A percentile compares a stretch with the other conserved stretches of the same genome.
Evolutionary conservation across 345 rosid genomes (phyloP).

Genomic region (Aquilaria yunnanensis): DNA sequence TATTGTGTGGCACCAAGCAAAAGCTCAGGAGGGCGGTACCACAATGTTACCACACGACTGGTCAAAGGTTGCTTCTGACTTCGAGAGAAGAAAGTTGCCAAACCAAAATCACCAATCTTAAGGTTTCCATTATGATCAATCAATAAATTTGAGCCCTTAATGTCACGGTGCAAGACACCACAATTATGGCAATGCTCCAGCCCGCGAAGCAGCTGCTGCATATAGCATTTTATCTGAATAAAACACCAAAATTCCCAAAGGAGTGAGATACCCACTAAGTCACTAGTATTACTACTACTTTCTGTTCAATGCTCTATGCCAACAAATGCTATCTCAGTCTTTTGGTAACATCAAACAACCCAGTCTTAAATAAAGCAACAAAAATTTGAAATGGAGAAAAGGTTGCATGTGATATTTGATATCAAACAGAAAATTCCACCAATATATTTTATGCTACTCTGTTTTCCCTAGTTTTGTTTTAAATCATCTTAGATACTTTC

Average conservation of each 20-base stretch:
- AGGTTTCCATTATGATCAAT: slow-evolving; percentile 48
- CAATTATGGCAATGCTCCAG: slow-evolving; percentile 59
- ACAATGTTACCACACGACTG: slow-evolving; percentile 65
- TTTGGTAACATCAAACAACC: neutral
- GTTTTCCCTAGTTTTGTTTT: no score
- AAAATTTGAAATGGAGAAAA: neutral
- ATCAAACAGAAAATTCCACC: no score
- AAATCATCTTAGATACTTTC: no score
- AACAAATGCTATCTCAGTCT: neutral
- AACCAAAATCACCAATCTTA: slow-evolving; percentile 63
- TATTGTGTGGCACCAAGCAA: slow-evolving; percentile 57
- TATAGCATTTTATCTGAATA: slow-evolving; percentile 58
- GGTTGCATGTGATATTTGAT: no score
- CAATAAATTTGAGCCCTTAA: slow-evolving; percentile 61
- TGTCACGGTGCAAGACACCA: slow-evolving; percentile 65
- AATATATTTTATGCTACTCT: no score
- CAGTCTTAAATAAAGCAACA: neutral
- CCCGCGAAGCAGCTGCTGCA: slow-evolving; percentile 55
- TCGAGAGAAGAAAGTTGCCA: slow-evolving; percentile 35
- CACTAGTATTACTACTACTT: neutral
- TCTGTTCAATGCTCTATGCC: neutral
- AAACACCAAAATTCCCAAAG: slow-evolving; percentile 3
- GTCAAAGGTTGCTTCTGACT: slow-evolving; percentile 52
- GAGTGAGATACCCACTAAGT: neutral
- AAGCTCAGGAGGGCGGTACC: slow-evolving; percentile 76